Evolutionary conservation across 2,329 filamentous ascomycete species (phyloP).

Genomic region (Fusarium begoniae): DNA sequence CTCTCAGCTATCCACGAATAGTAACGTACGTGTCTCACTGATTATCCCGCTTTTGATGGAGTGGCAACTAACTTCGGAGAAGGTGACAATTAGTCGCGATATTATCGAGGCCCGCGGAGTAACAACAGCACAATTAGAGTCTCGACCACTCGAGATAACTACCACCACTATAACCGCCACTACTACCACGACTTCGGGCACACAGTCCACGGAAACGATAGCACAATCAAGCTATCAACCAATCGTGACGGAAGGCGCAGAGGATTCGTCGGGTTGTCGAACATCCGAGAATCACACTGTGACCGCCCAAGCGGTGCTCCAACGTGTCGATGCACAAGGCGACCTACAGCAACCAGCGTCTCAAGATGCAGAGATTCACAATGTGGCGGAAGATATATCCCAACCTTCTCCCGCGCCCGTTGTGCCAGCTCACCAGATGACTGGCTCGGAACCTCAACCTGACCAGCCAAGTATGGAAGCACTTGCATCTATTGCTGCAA

Average conservation of each 20-base stretch:
- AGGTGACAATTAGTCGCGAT: slow-evolving; percentile 28
- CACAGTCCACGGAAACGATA: neutral
- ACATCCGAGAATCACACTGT: neutral
- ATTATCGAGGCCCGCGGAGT: neutral
- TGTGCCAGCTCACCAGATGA: neutral
- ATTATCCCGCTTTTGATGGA: neutral
- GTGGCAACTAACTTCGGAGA: slow-evolving; percentile 37
- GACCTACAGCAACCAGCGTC: slow-evolving; percentile 1
- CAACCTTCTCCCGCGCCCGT: neutral
- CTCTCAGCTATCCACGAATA: neutral
- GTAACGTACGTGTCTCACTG: slow-evolving; percentile 28
- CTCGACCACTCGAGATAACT: neutral
- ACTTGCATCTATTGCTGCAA: slow-evolving; percentile 5
- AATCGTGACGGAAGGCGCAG: neutral
- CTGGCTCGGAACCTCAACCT: neutral
- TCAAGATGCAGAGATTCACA: slow-evolving; percentile 20
- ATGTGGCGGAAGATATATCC: slow-evolving; percentile 13
- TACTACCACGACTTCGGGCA: neutral
- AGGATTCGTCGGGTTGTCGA: neutral
- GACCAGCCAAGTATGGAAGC: neutral
- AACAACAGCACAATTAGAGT: slow-evolving; percentile 1
- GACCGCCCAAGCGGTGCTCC: neutral
- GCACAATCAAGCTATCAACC: neutral
- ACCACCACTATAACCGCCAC: neutral
- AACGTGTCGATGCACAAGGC: neutral